Evolutionary conservation across 2,329 filamentous ascomycete species (phyloP), one percentile per base, ranked within the genome.

Genomic region (Fusarium haematococcum): DNA sequence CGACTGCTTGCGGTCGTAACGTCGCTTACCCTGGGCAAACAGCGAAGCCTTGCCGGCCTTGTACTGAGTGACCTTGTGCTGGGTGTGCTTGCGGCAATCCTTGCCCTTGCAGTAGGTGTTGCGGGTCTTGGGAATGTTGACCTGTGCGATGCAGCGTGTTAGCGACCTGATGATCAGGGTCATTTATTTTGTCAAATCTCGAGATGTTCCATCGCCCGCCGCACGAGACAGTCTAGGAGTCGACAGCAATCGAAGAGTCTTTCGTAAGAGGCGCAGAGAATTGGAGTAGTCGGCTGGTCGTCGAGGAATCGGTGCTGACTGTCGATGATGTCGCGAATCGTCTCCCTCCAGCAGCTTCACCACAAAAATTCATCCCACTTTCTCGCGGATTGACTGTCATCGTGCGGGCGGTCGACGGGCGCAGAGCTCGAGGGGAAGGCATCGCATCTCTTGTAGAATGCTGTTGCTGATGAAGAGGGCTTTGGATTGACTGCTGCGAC

Each of bases 1-100:
- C 86, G 93, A 95, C 91, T 98, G 96, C 91, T 98, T 98, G 85
- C 95, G 92, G 90, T 97, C 95, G 90, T 98, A 98, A 93, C 96
- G 95, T 88, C 96, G 94, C 94, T 98, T 99, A 92, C 96, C 96
- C 92, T 99, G 96, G 75, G 95, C 95, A 90, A 95, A 97, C 80
- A 96, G 91, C 84, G 95, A 97, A 85, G 95, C 95, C 92, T 97
- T 97, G 87, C 94, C 94, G 85, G 94, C 94, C 91, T 97, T 98
- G 93, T 98, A 97, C 89, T 97, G 95, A 81, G 94, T 97, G 85
- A 97, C 94, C 90, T 95, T 95, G 91, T 95, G 93, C 87, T 94
- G 92, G 84, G 93, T 95, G 91, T 95, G 94, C 89, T 95, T 95
- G 84, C 90, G 91, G 94, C 95, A 97, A 84, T 95, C 92, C 91